A percentile compares a stretch with the other conserved stretches of the same genome.
Evolutionary conservation across 2,329 filamentous ascomycete species (phyloP).

Genomic region (Pyrenophora seminiperda): DNA sequence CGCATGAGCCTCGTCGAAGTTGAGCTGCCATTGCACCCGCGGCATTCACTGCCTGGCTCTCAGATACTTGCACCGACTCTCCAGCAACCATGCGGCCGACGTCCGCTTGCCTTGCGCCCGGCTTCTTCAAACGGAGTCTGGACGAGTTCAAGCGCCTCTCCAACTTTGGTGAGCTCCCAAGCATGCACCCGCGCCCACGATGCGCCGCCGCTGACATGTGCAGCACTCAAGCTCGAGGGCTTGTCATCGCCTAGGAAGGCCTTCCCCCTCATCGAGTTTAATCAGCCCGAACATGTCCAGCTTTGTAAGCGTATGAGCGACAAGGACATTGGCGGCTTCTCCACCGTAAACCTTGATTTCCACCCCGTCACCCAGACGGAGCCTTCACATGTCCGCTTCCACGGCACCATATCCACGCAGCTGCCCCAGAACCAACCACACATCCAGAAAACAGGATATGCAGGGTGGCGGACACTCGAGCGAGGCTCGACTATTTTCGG

Average conservation of each 20-base stretch:
- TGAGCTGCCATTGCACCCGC: slow-evolving; percentile 13
- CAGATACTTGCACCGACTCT: neutral
- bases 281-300: slow-evolving; percentile 51
- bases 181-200: slow-evolving; percentile 33
- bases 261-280: slow-evolving; percentile 69
- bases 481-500: slow-evolving; percentile 81
- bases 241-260: slow-evolving; percentile 69
- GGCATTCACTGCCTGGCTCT: neutral
- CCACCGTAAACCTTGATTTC: slow-evolving; percentile 73
- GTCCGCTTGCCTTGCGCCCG: slow-evolving; percentile 46
- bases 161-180: slow-evolving; percentile 53
- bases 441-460: slow-evolving; percentile 81
- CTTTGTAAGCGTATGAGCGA: slow-evolving; percentile 81
- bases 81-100: slow-evolving; percentile 45
- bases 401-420: slow-evolving; percentile 84
- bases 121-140: slow-evolving; percentile 63
- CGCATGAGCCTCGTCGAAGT: slow-evolving; percentile 13
- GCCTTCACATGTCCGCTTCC: slow-evolving; percentile 76
- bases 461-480: slow-evolving; percentile 85
- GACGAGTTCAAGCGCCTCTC: slow-evolving; percentile 64
- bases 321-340: slow-evolving; percentile 83
- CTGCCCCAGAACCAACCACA: slow-evolving; percentile 76
- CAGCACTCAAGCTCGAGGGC: slow-evolving; percentile 72
- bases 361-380: slow-evolving; percentile 54
- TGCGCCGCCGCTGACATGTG: slow-evolving; percentile 31